Evolutionary conservation across 257 asterid species (phyloP).

Genomic region (Coffea canephora): DNA sequence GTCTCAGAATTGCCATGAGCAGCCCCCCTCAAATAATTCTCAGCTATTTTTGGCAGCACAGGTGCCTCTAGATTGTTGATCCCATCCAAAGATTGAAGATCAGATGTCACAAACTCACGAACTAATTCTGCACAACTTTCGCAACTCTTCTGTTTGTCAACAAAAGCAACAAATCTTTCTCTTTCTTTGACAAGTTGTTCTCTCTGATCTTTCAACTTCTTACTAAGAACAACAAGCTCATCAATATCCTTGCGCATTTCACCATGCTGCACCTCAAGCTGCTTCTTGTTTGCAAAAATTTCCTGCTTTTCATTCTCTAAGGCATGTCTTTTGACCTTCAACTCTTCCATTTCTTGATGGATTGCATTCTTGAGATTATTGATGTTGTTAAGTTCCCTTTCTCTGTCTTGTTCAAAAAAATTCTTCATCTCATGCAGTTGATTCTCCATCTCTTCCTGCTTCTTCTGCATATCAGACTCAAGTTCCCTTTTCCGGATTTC

Average conservation of each 20-base stretch:
- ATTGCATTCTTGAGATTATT: conserved; percentile 70
- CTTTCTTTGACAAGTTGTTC: conserved; percentile 77
- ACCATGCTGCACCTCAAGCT: conserved; percentile 65
- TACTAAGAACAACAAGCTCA: conserved; percentile 75
- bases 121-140: conserved; percentile 62
- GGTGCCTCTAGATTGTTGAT: conserved; percentile 51
- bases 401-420: conserved; percentile 63
- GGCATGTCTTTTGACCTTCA: conserved; percentile 57
- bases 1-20: conserved; percentile 40
- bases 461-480: conserved; percentile 56
- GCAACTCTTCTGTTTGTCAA: conserved; percentile 74
- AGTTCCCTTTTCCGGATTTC: conserved; percentile 72
- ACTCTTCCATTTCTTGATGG: conserved; percentile 81
- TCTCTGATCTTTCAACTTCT: conserved; percentile 87
- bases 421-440: conserved; percentile 53
- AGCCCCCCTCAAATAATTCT: conserved; percentile 58
- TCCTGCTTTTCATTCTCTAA: conserved; percentile 72
- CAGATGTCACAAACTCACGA: conserved; percentile 67
- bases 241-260: conserved; percentile 87
- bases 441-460: conserved; percentile 75
- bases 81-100: conserved; percentile 60
- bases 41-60: conserved; percentile 59
- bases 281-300: conserved; percentile 61
- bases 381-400: conserved; percentile 53
- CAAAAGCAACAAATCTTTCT: conserved; percentile 66